Evolutionary conservation across 805 yeast species (phyloP).

Genomic region (Barnettozyma pratensis): DNA sequence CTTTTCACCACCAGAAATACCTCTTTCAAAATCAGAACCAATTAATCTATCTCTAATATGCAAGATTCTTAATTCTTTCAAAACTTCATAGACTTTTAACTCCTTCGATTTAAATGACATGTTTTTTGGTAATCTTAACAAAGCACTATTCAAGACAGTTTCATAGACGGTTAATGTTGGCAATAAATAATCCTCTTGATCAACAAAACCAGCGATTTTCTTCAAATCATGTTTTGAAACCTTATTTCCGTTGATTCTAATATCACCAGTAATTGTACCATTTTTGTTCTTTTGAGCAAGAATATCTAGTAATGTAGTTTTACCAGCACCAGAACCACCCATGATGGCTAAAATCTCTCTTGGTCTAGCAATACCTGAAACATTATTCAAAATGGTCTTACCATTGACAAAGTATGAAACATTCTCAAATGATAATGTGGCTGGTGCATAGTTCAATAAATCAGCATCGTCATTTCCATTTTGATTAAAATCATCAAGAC

Average conservation of each 20-base stretch:
- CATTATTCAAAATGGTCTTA: constrained; percentile 50
- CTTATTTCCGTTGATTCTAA: constrained; percentile 69
- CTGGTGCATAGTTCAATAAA: constrained; percentile 54
- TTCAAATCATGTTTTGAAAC: constrained; percentile 40
- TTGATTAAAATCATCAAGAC: constrained; percentile 22
- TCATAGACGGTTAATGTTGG: constrained; percentile 96
- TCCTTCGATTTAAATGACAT: constrained; percentile 75
- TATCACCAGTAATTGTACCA: constrained; percentile 62
- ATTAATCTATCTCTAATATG: constrained; percentile 79
- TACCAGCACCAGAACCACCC: constrained; percentile 99
- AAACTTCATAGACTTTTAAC: constrained; percentile 75
- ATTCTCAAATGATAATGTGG: constrained; percentile 70
- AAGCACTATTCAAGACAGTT: constrained; percentile 88
- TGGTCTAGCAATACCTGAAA: constrained; percentile 77
- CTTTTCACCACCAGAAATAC: constrained; percentile 92
- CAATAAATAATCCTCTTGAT: constrained; percentile 86
- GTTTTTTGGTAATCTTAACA: constrained; percentile 74
- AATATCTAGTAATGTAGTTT: constrained; percentile 88
- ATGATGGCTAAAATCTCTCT: constrained; percentile 90
- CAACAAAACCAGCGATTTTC: constrained; percentile 86
- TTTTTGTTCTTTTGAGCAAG: constrained; percentile 83
- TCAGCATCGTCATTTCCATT: constrained; percentile 31
- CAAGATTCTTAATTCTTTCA: constrained; percentile 78
- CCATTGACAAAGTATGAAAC: constrained; percentile 56
- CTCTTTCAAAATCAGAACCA: constrained; percentile 86